Evolutionary conservation across 2,329 filamentous ascomycete genomes (phyloP), one percentile per base, ranked within the genome.

Genomic region (Exophiala phaeomuriformis): DNA sequence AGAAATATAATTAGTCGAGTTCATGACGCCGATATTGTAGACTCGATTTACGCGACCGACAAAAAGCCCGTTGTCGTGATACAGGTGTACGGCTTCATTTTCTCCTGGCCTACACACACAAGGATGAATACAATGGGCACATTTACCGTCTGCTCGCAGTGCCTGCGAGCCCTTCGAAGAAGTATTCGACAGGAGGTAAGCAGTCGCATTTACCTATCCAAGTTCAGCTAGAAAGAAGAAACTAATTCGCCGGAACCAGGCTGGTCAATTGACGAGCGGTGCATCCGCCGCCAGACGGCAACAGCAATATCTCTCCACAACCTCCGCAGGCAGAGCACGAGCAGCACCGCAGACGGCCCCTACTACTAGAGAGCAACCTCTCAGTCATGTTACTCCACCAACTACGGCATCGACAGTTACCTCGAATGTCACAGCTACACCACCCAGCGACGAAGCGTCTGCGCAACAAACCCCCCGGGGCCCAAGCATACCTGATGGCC

Each of bases 131-230:
- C 19, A 19, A 60, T 60, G 57, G 47, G 37, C 27, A 43, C 56
- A 10, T 54, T 55, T 43, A 55, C 47, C 36, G 46, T 60, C 12
- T 63, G 60, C 54, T 54, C 60, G 35, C 56, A 57, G 30, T 63
- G 60, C 40, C 32, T 63, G 47, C 52, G 58, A 35, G 47, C 53
- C 28, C 43, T 63, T 29, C 50, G 57, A 29, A 56, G 55, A 30
- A 52, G 47, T 35, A 44, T 58, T 49, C 45, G 53, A 46, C 9
- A n/a, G 35, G 49, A 51, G 19, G 47, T 43, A 49, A 44, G 43
- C 9, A 40, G 47, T 4, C 27, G 37, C 27, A 19, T 32, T 10
- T 10, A 29, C n/a, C 28, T 9, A 5, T 19, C 4, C 8, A 45
- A 27, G 4, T 29, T 7, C 29, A 41, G 39, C 39, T 41, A 5